phyloP scores from a whole-genome alignment of 441 rosid species.

The Isatis lusitanica region DNA sequence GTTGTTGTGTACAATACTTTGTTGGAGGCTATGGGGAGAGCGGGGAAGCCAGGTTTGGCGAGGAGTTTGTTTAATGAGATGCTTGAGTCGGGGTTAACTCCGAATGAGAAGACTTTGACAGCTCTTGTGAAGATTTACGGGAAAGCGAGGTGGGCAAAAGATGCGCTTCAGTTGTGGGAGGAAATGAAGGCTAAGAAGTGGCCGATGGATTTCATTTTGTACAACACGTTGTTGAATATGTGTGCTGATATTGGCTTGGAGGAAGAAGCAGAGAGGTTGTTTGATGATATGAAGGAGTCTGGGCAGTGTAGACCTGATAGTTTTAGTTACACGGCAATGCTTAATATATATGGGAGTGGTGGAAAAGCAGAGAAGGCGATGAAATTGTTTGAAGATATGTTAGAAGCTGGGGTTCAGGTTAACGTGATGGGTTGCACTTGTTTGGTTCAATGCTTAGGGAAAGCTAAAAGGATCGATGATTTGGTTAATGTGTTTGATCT shows the following conservation, averaged over 20 bases:
- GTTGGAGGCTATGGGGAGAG: slow-evolving; percentile 90
- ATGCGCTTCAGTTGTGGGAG: slow-evolving; percentile 79
- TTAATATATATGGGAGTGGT: slow-evolving; percentile 77
- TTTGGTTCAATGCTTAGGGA: slow-evolving; percentile 84
- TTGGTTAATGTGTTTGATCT: slow-evolving; percentile 61
- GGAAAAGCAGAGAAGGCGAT: slow-evolving; percentile 73
- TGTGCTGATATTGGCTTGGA: slow-evolving; percentile 88
- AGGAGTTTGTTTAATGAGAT: slow-evolving; percentile 78
- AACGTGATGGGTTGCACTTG: slow-evolving; percentile 95
- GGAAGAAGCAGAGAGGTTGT: slow-evolving; percentile 83
- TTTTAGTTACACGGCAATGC: slow-evolving; percentile 90
- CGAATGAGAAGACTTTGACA: slow-evolving; percentile 80
- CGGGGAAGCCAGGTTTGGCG: slow-evolving; percentile 84
- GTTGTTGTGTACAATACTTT: slow-evolving; percentile 81
- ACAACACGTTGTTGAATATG: slow-evolving; percentile 87
- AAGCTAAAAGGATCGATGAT: slow-evolving; percentile 65
- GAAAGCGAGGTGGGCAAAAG: slow-evolving; percentile 88
- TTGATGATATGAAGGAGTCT: slow-evolving; percentile 75
- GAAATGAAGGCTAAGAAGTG: slow-evolving; percentile 65
- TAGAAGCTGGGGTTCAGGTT: slow-evolving; percentile 48
- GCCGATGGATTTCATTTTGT: slow-evolving; percentile 87
- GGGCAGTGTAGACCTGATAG: slow-evolving; percentile 62
- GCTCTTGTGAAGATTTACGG: slow-evolving; percentile 88
- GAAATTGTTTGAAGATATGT: slow-evolving; percentile 69
- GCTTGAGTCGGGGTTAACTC: slow-evolving; percentile 67